phyloP scores from a whole-genome alignment of 2,329 filamentous ascomycete species.

The Coniochaeta prunicola region DNA sequence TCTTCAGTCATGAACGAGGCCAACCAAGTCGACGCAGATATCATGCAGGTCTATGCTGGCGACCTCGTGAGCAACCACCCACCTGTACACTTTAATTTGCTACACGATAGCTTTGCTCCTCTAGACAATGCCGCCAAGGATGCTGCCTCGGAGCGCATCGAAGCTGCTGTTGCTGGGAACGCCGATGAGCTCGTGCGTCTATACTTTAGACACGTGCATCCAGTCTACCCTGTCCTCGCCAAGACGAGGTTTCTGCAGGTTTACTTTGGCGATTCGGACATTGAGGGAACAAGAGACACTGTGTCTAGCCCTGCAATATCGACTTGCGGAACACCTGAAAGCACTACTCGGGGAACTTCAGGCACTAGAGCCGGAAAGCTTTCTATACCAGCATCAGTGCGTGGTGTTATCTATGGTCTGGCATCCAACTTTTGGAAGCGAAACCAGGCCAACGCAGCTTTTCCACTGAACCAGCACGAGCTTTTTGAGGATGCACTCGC shows the following conservation, averaged over 20 bases:
- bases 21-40: slow-evolving; percentile 33
- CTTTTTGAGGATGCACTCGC: slow-evolving; percentile 33
- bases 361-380: slow-evolving; percentile 15
- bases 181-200: slow-evolving; percentile 32
- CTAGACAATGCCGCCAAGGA: slow-evolving; percentile 29
- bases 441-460: slow-evolving; percentile 21
- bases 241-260: slow-evolving; percentile 33
- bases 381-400: slow-evolving; percentile 33
- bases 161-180: slow-evolving; percentile 31
- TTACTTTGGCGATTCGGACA: slow-evolving; percentile 21
- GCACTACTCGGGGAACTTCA: neutral
- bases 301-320: neutral
- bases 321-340: neutral
- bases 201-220: slow-evolving; percentile 38
- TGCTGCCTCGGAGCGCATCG: slow-evolving; percentile 32
- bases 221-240: slow-evolving; percentile 33
- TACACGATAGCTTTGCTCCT: slow-evolving; percentile 36
- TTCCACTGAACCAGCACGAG: slow-evolving; percentile 32
- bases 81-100: slow-evolving; percentile 36
- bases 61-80: slow-evolving; percentile 23
- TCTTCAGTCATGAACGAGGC: slow-evolving; percentile 37
- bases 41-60: slow-evolving; percentile 33
- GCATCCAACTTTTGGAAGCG: slow-evolving; percentile 33
- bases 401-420: slow-evolving; percentile 36
- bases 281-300: neutral